Evolutionary conservation across 2,329 filamentous ascomycete genomes (phyloP).

Genomic region (Penicillium sp.): DNA sequence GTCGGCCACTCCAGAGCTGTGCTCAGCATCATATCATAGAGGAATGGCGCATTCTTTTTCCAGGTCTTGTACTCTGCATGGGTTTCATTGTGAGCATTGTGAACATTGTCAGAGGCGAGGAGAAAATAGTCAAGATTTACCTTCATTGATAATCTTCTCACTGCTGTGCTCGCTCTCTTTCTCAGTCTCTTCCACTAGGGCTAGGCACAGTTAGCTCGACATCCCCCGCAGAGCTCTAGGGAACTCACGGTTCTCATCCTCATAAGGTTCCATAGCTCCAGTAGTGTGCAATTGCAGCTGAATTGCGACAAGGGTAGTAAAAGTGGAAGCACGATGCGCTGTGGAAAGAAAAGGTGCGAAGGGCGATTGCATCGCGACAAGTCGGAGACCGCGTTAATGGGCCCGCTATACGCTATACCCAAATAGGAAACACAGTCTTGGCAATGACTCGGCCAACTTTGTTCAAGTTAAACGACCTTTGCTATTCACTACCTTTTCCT

Average conservation of each 20-base stretch:
- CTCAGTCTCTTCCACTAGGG: slow-evolving; percentile 36
- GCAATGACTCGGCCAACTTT: slow-evolving; percentile 15
- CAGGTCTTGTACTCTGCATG: slow-evolving; percentile 91
- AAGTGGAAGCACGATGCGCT: not conserved
- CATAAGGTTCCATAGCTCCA: slow-evolving; percentile 33
- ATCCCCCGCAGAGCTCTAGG: slow-evolving; percentile 12
- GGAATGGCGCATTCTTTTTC: slow-evolving; percentile 99
- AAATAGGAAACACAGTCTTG: slow-evolving; percentile 18
- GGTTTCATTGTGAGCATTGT: slow-evolving; percentile 5
- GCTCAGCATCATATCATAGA: slow-evolving; percentile 96
- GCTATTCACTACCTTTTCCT: not conserved
- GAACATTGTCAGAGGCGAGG: not conserved
- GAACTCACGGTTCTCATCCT: slow-evolving; percentile 28
- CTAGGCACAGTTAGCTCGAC: slow-evolving; percentile 20
- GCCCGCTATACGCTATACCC: slow-evolving; percentile 22
- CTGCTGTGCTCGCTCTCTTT: slow-evolving; percentile 65
- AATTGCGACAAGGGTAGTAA: slow-evolving; percentile 1
- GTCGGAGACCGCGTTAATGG: slow-evolving; percentile 35
- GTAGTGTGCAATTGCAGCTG: not conserved
- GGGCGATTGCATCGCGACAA: slow-evolving; percentile 15
- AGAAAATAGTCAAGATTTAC: slow-evolving; percentile 41
- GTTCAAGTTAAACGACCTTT: not conserved
- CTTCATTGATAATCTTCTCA: slow-evolving; percentile 91
- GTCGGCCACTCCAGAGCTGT: slow-evolving; percentile 97
- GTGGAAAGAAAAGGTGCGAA: slow-evolving; percentile 4